A percentile compares a stretch with the other conserved stretches of the same genome.
These are phyloP conservation scores for Xylaria bambusicola DNA, from an alignment of 495 filamentous ascomycete genomes.

Conservation along the genomic window DNA sequence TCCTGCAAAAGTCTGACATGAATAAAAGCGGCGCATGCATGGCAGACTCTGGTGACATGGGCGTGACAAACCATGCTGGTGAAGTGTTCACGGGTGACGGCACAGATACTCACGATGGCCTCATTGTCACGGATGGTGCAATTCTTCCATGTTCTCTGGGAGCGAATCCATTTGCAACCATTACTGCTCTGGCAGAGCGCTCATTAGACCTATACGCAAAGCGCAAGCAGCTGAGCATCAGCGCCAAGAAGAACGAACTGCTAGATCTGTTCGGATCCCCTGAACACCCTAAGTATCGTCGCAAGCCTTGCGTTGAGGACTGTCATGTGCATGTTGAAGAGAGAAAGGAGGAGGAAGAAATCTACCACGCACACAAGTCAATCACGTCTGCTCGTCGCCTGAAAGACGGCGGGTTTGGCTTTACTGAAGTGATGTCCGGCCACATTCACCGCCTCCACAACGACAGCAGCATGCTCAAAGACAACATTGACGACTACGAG, in stretches of 20 bases:
- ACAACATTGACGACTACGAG: slow-evolving; percentile 53
- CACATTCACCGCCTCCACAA: slow-evolving; percentile 46
- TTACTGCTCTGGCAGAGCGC: slow-evolving; percentile 66
- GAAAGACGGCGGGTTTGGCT: slow-evolving; percentile 54
- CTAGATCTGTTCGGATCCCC: slow-evolving; percentile 50
- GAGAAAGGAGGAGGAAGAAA: slow-evolving; percentile 30
- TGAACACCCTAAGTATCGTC: slow-evolving; percentile 25
- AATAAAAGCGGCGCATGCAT: slow-evolving; percentile 59
- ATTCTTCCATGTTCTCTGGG: slow-evolving; percentile 65
- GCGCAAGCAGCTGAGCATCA: slow-evolving; percentile 46
- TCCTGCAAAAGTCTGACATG: neutral
- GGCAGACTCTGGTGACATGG: slow-evolving; percentile 58
- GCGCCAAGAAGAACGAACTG: slow-evolving; percentile 53
- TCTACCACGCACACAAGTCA: slow-evolving; percentile 39
- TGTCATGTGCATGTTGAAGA: slow-evolving; percentile 21
- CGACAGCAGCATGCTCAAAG: slow-evolving; percentile 46
- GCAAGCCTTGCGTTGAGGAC: slow-evolving; percentile 3
- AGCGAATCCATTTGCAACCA: slow-evolving; percentile 71
- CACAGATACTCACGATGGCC: slow-evolving; percentile 53
- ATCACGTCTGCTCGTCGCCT: slow-evolving; percentile 45
- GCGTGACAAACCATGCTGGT: slow-evolving; percentile 66
- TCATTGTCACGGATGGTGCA: slow-evolving; percentile 65
- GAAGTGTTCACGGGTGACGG: slow-evolving; percentile 59
- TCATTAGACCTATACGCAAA: slow-evolving; percentile 53
- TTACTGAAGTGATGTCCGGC: slow-evolving; percentile 66